phyloP scores from a whole-genome alignment of 2,329 filamentous ascomycete genomes.

The Mollisiaceae sp. region DNA sequence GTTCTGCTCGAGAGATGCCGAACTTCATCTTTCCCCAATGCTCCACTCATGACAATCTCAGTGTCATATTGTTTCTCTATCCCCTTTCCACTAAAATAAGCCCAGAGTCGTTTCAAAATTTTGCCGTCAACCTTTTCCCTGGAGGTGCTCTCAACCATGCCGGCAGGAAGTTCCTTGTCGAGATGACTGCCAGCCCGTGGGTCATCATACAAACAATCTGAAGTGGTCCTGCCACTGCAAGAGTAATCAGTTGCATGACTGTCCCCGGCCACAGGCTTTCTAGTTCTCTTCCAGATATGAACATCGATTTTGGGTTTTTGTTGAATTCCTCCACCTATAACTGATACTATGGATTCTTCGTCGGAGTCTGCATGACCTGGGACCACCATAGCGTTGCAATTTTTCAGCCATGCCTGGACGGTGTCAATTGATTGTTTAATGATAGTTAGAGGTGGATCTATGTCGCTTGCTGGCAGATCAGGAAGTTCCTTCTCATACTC shows the following conservation, averaged over 20 bases:
- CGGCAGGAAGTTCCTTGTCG: background rate
- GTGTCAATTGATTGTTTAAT: conserved; percentile 13
- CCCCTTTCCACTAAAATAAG: too few species aligned
- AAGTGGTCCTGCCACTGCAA: background rate
- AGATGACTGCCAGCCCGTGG: background rate
- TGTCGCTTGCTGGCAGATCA: conserved; percentile 15
- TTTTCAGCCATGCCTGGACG: conserved; percentile 19
- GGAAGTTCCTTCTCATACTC: background rate
- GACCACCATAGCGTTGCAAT: background rate
- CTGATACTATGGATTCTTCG: conserved; percentile 10
- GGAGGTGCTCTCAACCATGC: background rate
- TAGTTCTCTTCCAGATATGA: conserved; percentile 10
- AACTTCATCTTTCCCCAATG: background rate
- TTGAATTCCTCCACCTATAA: conserved; percentile 5
- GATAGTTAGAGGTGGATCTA: conserved; percentile 8
- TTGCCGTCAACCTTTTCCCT: background rate
- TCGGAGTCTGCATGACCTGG: background rate
- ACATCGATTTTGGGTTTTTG: conserved; percentile 13
- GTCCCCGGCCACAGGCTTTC: background rate
- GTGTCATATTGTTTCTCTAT: background rate
- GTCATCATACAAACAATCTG: background rate
- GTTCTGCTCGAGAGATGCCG: background rate
- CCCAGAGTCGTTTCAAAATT: too few species aligned
- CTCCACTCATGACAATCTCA: background rate
- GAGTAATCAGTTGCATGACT: background rate